Evolutionary conservation across 345 rosid species (phyloP), one percentile per base, ranked within the genome.

Genomic region (Gossypium australe): DNA sequence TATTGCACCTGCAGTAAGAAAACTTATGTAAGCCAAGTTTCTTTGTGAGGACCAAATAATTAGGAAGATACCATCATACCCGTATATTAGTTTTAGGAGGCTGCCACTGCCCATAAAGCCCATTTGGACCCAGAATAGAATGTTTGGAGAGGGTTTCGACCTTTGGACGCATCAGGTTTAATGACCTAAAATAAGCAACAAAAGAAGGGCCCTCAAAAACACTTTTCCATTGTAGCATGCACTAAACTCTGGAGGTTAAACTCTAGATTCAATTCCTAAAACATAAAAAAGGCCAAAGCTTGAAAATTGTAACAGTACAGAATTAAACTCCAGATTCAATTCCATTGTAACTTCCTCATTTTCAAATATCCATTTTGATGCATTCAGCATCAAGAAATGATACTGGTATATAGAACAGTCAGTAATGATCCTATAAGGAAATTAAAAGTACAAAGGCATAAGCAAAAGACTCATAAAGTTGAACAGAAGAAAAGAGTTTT

Each of bases 61-160:
- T 66, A 75, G 45, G 51, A 22, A 56, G 29, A 76, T 67, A 78
- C 65, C 57, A 55, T 0, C 77, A 47, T 83, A 95, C 99, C 92
- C 84, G 79, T 71, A 71, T 80, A 77, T 86, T 83, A 79, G 64
- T 82, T 80, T 51, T 83, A 0, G 98, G 96, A 14, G 92, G 92
- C 85, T 93, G 91, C 98, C 97, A 91, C 47, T 78, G 88, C 67
- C 92, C 98, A 82, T 70, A 62, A 70, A 93, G 93, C 77, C 98
- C 98, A 82, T 75, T 85, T 61, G 97, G 94, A 75, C 99, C 99
- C 73, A 95, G 80, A 78, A 95, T 84, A 70, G 99, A 93, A 83
- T 95, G 98, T 82, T 84, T 90, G 29, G 96, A 90, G 48, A 95
- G 97, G 65, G 93, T 87, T 83, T 95, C 98, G 52, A 90, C 92